A percentile compares a stretch with the other conserved stretches of the same genome.
Conservation (phyloP, 1,284 basidiomycete genomes). For the Cerrena zonata region DNA sequence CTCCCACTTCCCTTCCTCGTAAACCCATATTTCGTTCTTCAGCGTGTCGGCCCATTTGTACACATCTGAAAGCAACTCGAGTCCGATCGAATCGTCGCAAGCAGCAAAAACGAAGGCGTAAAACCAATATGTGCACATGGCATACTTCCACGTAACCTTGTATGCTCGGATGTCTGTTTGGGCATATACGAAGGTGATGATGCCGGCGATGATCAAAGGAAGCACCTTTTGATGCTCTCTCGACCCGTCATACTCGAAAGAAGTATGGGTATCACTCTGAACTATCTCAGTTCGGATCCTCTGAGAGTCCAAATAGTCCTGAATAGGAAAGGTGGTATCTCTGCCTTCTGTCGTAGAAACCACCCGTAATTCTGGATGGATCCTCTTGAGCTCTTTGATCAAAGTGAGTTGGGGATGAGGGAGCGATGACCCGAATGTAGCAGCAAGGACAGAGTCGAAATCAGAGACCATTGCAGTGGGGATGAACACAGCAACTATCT, state of each 20-base stretch:
- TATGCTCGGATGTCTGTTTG: constrained; percentile 1
- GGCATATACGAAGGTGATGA: constrained; percentile 5
- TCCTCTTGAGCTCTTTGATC: constrained; percentile 6
- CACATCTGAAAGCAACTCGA: constrained; percentile 27
- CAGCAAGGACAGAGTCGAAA: background rate
- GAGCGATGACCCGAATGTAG: constrained; percentile 3
- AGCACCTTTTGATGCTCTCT: background rate
- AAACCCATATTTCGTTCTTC: constrained; percentile 36
- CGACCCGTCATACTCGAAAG: background rate
- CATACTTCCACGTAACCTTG: constrained; percentile 5
- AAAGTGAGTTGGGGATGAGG: constrained; percentile 9
- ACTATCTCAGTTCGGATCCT: background rate
- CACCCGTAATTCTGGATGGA: constrained; percentile 6
- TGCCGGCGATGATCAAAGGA: constrained; percentile 6
- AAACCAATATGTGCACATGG: constrained; percentile 4
- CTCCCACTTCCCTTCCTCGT: constrained; percentile 31
- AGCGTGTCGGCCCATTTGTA: constrained; percentile 21
- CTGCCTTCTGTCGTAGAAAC: constrained; percentile 1
- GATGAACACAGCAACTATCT: too few species aligned
- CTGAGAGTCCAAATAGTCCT: constrained; percentile 4
- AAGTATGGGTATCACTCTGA: constrained; percentile 1
- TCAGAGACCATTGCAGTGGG: background rate
- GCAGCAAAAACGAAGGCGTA: constrained; percentile 20
- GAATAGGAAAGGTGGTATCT: constrained; percentile 6
- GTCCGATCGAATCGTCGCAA: constrained; percentile 12